These are phyloP conservation scores for Vanrija sp. DNA, from an alignment of 1,284 basidiomycete species.

Conservation along the genomic window DNA sequence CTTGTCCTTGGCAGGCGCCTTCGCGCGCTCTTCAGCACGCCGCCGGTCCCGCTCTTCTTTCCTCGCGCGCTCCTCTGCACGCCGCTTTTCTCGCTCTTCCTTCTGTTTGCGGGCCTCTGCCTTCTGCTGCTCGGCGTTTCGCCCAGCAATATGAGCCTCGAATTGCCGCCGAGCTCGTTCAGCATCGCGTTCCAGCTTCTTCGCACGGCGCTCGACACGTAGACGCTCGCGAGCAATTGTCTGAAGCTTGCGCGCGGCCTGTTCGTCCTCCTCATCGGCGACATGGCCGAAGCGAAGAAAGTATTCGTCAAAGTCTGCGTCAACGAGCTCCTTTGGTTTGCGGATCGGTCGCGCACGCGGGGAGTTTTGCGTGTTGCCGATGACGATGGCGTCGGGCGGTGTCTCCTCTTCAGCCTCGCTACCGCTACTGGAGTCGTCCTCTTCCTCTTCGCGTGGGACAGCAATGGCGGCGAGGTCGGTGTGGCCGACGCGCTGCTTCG, in stretches of 20 bases:
- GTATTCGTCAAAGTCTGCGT: slow-evolving; percentile 41
- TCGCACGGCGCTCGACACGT: slow-evolving; percentile 26
- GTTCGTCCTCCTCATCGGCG: slow-evolving; percentile 28
- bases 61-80: background rate
- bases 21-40: background rate
- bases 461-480: slow-evolving; percentile 14
- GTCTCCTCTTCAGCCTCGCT: slow-evolving; percentile 8
- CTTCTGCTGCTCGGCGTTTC: background rate
- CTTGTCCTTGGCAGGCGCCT: background rate
- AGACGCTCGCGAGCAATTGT: slow-evolving; percentile 31
- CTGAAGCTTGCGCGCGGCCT: slow-evolving; percentile 20
- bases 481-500: slow-evolving; percentile 8
- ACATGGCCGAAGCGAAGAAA: slow-evolving; percentile 30
- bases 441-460: slow-evolving; percentile 13
- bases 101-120: slow-evolving; percentile 7
- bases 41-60: background rate
- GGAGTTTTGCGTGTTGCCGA: slow-evolving; percentile 29
- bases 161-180: slow-evolving; percentile 24
- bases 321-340: slow-evolving; percentile 19
- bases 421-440: background rate
- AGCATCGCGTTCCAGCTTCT: slow-evolving; percentile 18
- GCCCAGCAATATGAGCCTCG: slow-evolving; percentile 20
- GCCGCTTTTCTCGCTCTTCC: slow-evolving; percentile 4
- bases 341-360: slow-evolving; percentile 7
- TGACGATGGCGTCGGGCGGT: slow-evolving; percentile 34